These are phyloP conservation scores for Saccharomyces hybrid DNA, from an alignment of 1,139 yeast species.

Conservation along the genomic window DNA sequence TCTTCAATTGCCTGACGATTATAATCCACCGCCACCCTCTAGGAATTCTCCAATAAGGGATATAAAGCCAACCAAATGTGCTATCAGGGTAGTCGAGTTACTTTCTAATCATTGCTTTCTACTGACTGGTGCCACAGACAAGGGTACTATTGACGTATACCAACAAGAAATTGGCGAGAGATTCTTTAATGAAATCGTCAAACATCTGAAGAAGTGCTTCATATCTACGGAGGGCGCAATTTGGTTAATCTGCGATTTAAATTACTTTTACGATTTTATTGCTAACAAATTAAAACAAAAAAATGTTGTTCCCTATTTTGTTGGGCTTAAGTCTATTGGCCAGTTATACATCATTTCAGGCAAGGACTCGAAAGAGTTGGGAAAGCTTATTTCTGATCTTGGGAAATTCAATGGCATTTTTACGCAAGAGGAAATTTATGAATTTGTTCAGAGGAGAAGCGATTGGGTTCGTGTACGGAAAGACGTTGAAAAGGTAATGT, in stretches of 20 bases:
- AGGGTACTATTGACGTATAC: slow-evolving; percentile 80
- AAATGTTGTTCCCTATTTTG: slow-evolving; percentile 65
- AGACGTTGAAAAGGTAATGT: slow-evolving; percentile 91
- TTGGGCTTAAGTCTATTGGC: slow-evolving; percentile 76
- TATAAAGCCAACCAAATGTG: slow-evolving; percentile 69
- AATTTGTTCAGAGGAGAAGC: slow-evolving; percentile 76
- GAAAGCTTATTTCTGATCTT: slow-evolving; percentile 73
- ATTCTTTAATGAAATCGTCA: slow-evolving; percentile 68
- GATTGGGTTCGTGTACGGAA: slow-evolving; percentile 75
- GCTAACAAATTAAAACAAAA: slow-evolving; percentile 53
- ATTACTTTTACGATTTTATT: slow-evolving; percentile 67
- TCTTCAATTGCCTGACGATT: slow-evolving; percentile 47
- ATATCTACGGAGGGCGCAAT: slow-evolving; percentile 81
- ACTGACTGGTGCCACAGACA: slow-evolving; percentile 78
- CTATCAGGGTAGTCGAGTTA: slow-evolving; percentile 51
- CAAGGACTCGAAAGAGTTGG: slow-evolving; percentile 72
- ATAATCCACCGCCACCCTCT: slow-evolving; percentile 34
- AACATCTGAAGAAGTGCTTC: slow-evolving; percentile 58
- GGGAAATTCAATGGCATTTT: slow-evolving; percentile 84
- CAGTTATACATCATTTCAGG: slow-evolving; percentile 72
- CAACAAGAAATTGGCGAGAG: slow-evolving; percentile 91
- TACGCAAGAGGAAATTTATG: slow-evolving; percentile 87
- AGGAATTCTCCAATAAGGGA: slow-evolving; percentile 12
- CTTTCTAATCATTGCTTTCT: slow-evolving; percentile 68
- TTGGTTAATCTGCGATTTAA: slow-evolving; percentile 64